phyloP scores from a whole-genome alignment of 2,329 filamentous ascomycete genomes.

The Apiospora saccharicola region DNA sequence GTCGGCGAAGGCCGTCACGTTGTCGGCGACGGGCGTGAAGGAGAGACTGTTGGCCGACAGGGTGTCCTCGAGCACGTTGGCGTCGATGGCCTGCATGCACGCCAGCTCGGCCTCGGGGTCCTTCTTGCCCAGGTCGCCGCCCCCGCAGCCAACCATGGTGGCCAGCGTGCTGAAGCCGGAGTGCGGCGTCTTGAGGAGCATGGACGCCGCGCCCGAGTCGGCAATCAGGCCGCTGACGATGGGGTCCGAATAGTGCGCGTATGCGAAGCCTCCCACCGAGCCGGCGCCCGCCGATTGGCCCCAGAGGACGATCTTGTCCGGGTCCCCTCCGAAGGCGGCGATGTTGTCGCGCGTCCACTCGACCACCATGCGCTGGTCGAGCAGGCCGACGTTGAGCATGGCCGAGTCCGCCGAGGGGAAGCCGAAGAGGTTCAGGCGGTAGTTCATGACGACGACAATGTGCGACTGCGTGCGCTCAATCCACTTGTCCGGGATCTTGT shows the following conservation, averaged over 20 bases:
- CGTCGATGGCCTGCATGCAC: constrained; percentile 37
- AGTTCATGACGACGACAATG: constrained; percentile 24
- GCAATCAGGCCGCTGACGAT: constrained; percentile 47
- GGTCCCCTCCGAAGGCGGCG: constrained; percentile 5
- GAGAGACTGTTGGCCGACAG: constrained; percentile 24
- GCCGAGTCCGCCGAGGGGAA: constrained; percentile 39
- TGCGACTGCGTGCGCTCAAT: constrained; percentile 24
- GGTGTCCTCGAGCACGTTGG: constrained; percentile 28
- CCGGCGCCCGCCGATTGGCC: constrained; percentile 29
- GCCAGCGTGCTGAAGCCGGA: constrained; percentile 38
- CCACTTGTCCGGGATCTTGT: constrained; percentile 25
- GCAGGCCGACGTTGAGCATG: constrained; percentile 52
- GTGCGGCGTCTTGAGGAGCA: constrained; percentile 45
- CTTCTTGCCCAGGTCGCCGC: constrained; percentile 25
- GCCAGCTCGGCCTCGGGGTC: constrained; percentile 33
- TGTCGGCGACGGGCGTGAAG: constrained; percentile 27
- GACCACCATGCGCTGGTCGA: constrained; percentile 57
- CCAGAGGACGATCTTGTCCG: constrained; percentile 24
- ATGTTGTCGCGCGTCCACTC: constrained; percentile 32
- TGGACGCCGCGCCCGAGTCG: constrained; percentile 44
- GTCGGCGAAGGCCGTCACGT: constrained; percentile 28
- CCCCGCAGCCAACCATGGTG: constrained; percentile 33
- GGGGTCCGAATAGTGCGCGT: constrained; percentile 34
- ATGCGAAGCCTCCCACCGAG: constrained; percentile 23
- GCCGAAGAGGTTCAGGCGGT: constrained; percentile 37